Conservation (phyloP, 2,329 filamentous ascomycete genomes). For the Penicillium concentricum region DNA sequence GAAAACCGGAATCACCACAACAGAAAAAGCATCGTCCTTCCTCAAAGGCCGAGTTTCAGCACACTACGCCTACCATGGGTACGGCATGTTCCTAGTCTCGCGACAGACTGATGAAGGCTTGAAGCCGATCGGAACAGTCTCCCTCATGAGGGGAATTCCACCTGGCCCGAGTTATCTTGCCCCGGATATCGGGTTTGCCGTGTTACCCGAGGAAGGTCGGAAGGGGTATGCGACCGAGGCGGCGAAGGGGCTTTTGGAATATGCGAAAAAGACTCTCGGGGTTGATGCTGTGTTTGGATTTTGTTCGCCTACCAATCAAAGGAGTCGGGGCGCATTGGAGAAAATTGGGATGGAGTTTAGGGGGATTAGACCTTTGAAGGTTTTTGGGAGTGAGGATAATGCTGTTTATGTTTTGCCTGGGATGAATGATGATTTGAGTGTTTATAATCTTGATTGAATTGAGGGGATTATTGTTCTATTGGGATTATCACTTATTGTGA, state of each 20-base stretch:
- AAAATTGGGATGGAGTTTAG: constrained; percentile 26
- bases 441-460: constrained; percentile 11
- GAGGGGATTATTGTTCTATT: background rate
- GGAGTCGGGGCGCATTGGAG: constrained; percentile 21
- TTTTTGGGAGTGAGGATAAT: constrained; percentile 17
- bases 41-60: constrained; percentile 2
- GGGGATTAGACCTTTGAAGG: constrained; percentile 14
- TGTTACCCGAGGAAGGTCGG: constrained; percentile 23
- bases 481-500: background rate
- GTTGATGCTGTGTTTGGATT: constrained; percentile 23
- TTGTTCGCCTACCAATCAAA: constrained; percentile 15
- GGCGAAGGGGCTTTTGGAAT: constrained; percentile 16
- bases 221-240: constrained; percentile 31
- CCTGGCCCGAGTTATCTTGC: constrained; percentile 14
- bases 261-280: constrained; percentile 13
- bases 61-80: constrained; percentile 9
- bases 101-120: background rate
- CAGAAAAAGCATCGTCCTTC: constrained; percentile 12
- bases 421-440: constrained; percentile 17
- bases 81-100: constrained; percentile 13
- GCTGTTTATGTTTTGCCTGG: constrained; percentile 17
- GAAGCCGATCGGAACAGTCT: constrained; percentile 17
- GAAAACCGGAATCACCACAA: constrained; percentile 8
- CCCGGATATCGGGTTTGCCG: constrained; percentile 27
- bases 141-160: constrained; percentile 17